Evolutionary conservation across 2,329 filamentous ascomycete species (phyloP), one percentile per base, ranked within the genome.

Genomic region (Fusarium cicatricum): DNA sequence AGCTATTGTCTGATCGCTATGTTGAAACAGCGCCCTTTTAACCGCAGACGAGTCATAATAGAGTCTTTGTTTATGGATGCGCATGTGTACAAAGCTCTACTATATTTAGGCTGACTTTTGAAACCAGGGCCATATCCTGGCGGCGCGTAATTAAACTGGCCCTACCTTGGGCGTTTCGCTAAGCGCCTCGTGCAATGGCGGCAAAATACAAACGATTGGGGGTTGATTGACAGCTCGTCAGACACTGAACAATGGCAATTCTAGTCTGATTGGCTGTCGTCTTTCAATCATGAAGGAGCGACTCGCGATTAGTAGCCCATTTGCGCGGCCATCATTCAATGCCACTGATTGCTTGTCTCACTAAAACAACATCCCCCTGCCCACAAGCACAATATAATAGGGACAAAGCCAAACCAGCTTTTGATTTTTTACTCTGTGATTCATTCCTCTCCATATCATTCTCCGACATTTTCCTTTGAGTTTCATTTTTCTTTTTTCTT

Each of bases 201-300:
- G 44, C 62, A 52, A 50, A 46, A 10, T 23, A 52, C 50, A 60
- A 64, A 58, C 51, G 62, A 67, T 67, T 67, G 65, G 65, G 36
- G 46, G 19, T 43, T 36, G 14, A 31, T 26, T 36, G 11, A 60
- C 55, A 8, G 16, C 19, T 15, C 12, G 19, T 49, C 51, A 58
- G 14, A 55, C 58, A 32, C 43, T 34, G 26, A 15, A n/a, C 42
- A 46, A 31, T 11, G 23, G 21, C 11, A 47, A 26, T 26, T 10
- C 6, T 26, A 10, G 23, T 26, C 23, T 40, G 57, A 67, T 67
- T 67, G 65, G 65, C 14, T 60, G 45, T 38, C 14, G 34, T 3
- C 31, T 49, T n/a, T 39, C 32, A 1, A 12, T 32, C 19, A 9
- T 43, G 46, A 52, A 7, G 43, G 11, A 40, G 26, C 19, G 36